These are phyloP conservation scores for Rhodotorula sp. DNA, from an alignment of 1,284 basidiomycete species.

Conservation along the genomic window DNA sequence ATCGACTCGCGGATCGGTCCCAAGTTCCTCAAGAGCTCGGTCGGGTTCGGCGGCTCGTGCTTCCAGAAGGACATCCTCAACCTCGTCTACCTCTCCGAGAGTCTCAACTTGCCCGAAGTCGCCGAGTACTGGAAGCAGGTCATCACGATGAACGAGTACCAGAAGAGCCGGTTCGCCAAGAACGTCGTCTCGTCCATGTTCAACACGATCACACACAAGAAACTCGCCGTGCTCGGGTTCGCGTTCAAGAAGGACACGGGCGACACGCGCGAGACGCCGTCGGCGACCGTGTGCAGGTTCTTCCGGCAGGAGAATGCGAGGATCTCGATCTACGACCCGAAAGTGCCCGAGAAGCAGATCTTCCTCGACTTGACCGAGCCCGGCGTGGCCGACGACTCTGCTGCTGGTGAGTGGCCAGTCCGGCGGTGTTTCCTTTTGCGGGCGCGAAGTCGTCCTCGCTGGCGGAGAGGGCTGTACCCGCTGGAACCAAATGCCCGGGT, in stretches of 20 bases:
- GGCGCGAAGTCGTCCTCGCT: no score
- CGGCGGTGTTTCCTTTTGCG: no score
- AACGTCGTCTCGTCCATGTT: slow-evolving; percentile 63
- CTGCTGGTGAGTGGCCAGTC: slow-evolving; percentile 44
- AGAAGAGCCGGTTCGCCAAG: slow-evolving; percentile 64
- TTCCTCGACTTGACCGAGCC: slow-evolving; percentile 58
- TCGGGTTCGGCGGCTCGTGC: slow-evolving; percentile 97
- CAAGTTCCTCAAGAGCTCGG: slow-evolving; percentile 91
- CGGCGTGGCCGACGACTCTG: slow-evolving; percentile 54
- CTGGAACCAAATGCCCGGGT: no score
- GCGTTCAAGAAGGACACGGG: slow-evolving; percentile 68
- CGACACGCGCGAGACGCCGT: slow-evolving; percentile 95
- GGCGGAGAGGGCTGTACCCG: no score
- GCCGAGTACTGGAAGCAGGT: slow-evolving; percentile 90
- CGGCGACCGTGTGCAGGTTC: slow-evolving; percentile 90
- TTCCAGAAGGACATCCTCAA: slow-evolving; percentile 99
- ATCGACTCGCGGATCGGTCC: slow-evolving; percentile 89
- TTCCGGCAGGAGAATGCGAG: slow-evolving; percentile 87
- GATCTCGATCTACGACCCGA: slow-evolving; percentile 89
- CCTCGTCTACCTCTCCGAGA: slow-evolving; percentile 94
- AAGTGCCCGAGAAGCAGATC: slow-evolving; percentile 60
- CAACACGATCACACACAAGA: slow-evolving; percentile 96
- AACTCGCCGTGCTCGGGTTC: slow-evolving; percentile 93
- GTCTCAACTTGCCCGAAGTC: slow-evolving; percentile 91
- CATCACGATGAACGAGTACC: slow-evolving; percentile 94